Percentiles rank a stretch among this genome's conserved stretches.
Evolutionary conservation across 805 yeast genomes (phyloP).

Genomic region (Lachancea waltii): DNA sequence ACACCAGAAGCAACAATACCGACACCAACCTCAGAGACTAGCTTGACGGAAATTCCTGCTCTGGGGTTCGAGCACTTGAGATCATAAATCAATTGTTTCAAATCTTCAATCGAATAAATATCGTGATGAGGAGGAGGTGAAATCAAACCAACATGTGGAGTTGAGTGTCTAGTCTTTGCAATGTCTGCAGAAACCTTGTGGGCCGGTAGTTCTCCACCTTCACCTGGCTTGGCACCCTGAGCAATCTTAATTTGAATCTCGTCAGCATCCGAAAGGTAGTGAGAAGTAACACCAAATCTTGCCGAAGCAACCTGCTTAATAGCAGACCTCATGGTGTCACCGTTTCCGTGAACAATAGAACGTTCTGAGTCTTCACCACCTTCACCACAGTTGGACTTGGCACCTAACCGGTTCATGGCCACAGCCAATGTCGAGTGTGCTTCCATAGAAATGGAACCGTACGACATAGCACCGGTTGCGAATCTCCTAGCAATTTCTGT

Average conservation of each 20-base stretch:
- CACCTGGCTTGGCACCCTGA: conserved; percentile 99
- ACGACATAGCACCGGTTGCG: conserved; percentile 99
- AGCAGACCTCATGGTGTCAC: conserved; percentile 98
- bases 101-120: conserved; percentile 94
- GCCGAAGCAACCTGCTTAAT: conserved; percentile 98
- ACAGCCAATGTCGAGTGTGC: conserved; percentile 96
- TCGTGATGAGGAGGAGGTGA: conserved; percentile 99
- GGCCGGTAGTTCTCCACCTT: conserved; percentile 98
- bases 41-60: conserved; percentile 92
- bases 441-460: conserved; percentile 98
- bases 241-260: conserved; percentile 98
- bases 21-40: conserved; percentile 97
- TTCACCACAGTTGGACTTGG: conserved; percentile 97
- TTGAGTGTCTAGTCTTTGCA: conserved; percentile 94
- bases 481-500: conserved; percentile 96
- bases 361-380: conserved; percentile 98
- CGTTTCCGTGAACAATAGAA: conserved; percentile 69
- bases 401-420: conserved; percentile 97
- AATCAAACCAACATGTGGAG: conserved; percentile 93
- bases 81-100: conserved; percentile 93
- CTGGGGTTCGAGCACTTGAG: conserved; percentile 95
- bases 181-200: conserved; percentile 82
- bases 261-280: conserved; percentile 91
- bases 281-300: conserved; percentile 95
- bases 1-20: conserved; percentile 99